A percentile compares a stretch with the other conserved stretches of the same genome.
These are phyloP conservation scores for Paecilomyces sp. DNA, from an alignment of 2,329 filamentous ascomycete genomes.

Conservation along the genomic window DNA sequence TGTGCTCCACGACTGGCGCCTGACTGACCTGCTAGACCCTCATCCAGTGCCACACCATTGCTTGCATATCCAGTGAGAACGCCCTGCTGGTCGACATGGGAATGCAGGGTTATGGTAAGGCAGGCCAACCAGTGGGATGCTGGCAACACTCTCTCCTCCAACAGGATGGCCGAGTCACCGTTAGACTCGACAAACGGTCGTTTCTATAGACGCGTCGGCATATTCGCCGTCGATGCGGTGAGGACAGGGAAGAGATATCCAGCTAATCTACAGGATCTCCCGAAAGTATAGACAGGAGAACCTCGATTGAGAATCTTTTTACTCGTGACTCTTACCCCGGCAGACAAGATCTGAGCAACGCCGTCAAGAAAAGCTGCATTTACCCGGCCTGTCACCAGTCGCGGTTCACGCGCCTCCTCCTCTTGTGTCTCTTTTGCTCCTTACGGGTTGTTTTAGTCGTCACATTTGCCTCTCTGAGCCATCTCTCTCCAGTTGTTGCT, in stretches of 20 bases:
- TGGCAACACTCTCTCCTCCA: neutral
- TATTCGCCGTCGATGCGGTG: conserved; percentile 22
- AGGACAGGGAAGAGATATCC: conserved; percentile 12
- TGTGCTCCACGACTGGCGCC: neutral
- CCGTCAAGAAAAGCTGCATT: neutral
- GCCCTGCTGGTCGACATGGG: neutral
- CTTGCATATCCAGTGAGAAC: neutral
- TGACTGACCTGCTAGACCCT: neutral
- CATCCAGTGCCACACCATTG: neutral
- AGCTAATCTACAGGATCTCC: neutral
- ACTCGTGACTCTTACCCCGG: neutral
- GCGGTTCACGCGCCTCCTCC: neutral
- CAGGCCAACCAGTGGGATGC: neutral
- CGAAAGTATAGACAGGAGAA: neutral
- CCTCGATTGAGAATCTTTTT: neutral
- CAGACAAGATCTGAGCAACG: neutral
- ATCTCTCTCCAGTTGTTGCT: neutral
- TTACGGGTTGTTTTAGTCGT: neutral
- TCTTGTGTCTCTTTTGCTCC: neutral
- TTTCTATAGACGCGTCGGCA: conserved; percentile 10
- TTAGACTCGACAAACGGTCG: neutral
- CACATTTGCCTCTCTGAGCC: neutral
- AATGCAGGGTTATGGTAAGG: neutral
- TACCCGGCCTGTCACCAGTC: neutral
- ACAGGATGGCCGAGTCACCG: neutral